Evolutionary conservation across 2,329 filamentous ascomycete species (phyloP), one percentile per base, ranked within the genome.

Genomic region (Fusarium sp.): DNA sequence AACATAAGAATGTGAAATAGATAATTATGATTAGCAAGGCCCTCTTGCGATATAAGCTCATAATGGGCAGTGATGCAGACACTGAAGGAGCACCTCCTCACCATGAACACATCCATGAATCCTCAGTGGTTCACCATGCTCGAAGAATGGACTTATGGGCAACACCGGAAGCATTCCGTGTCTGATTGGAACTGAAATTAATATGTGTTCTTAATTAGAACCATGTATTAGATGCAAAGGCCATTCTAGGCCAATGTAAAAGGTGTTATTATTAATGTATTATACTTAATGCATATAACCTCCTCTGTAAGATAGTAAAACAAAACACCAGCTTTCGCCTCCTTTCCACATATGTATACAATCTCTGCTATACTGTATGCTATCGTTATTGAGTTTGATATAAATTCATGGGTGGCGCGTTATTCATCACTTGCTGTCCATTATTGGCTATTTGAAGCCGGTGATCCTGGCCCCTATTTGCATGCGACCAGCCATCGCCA

Each of bases 401-500:
- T 13, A 66, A 31, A 21, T 60, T 42, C 23, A 58, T 53, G 4
- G 61, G 43, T 14, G 61, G 43, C 10, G 51, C 43, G 16, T 59
- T 62, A 25, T 65, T 49, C 31, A 56, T 31, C 19, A 58, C 37
- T 51, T 74, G 72, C 12, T 66, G 71, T 28, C 50, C 53, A 48
- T 56, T 19, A 13, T 66, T 54, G 25, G 30, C 14, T n/a, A 42
- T 14, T 34, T 71, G 67, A 19, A 71, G 26, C 30, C 46, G 46
- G 7, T 65, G 62, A 18, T 55, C 64, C n/a, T 52, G 52, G 12
- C 44, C 65, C 34, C 43, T 51, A 18, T 65, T 67, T 30, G 55
- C 54, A 42, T 81, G 80, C 42, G 69, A 73, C 80, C 81, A 83
- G n/a, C 73, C 76, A 14, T 76, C 30, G 10, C 26, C 76, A 65